Evolutionary conservation across 148 eudicot species (phyloP).

Genomic region (Fagopyrum homotropicum): DNA sequence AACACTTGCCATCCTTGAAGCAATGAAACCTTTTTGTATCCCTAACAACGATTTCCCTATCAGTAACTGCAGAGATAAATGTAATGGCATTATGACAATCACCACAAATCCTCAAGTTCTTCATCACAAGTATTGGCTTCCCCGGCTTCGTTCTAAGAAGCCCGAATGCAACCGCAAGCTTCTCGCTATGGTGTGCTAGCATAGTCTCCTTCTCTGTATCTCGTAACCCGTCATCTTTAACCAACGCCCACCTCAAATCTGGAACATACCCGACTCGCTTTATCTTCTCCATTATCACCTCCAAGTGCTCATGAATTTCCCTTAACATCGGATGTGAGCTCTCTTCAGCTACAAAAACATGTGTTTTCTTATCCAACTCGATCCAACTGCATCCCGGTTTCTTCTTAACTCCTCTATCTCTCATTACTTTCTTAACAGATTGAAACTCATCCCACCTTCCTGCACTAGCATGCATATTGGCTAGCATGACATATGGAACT

Average conservation of each 20-base stretch:
- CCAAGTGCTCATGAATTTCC: constrained; percentile 41
- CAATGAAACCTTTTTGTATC: constrained; percentile 70
- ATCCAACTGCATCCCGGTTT: constrained; percentile 88
- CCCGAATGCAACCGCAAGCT: constrained; percentile 73
- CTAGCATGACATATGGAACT: constrained; percentile 65
- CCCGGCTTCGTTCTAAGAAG: constrained; percentile 45
- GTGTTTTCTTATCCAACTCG: constrained; percentile 53
- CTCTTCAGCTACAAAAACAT: constrained; percentile 71
- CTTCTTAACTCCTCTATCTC: constrained; percentile 46
- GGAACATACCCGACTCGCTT: constrained; percentile 57
- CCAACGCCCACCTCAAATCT: constrained; percentile 50
- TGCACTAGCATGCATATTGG: constrained; percentile 53
- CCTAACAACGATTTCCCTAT: constrained; percentile 71
- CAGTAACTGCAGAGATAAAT: constrained; percentile 44
- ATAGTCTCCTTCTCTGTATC: constrained; percentile 39
- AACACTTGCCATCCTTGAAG: constrained; percentile 64
- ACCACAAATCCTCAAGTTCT: constrained; percentile 82
- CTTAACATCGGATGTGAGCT: constrained; percentile 55
- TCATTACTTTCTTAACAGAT: constrained; percentile 48
- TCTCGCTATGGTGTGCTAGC: constrained; percentile 68
- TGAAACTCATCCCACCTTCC: constrained; percentile 68
- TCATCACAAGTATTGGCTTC: constrained; percentile 53
- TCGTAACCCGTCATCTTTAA: constrained; percentile 39
- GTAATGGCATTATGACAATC: constrained; percentile 81
- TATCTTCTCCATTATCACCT: constrained; percentile 43